Evolutionary conservation across 1,139 yeast species (phyloP).

Genomic region (Yarrowia galli): DNA sequence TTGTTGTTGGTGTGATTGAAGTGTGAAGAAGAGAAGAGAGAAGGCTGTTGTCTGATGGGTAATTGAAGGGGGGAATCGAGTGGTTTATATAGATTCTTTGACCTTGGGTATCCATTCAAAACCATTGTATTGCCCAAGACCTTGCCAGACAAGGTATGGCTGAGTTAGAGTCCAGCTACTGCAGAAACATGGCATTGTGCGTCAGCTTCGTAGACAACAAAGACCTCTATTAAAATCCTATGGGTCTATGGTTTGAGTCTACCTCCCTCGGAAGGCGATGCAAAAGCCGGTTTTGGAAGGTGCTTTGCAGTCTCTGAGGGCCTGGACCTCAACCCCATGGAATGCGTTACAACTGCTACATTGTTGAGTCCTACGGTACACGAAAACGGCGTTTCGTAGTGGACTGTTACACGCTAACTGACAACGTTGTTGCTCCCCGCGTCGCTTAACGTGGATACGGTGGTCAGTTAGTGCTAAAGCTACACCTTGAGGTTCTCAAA

Average conservation of each 20-base stretch:
- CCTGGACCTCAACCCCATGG: background rate
- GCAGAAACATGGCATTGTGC: slow-evolving; percentile 2
- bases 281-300: slow-evolving; percentile 6
- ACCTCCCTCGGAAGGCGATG: slow-evolving; percentile 5
- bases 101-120: background rate
- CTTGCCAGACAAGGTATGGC: slow-evolving; percentile 13
- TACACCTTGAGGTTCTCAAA: background rate
- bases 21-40: slow-evolving; percentile 8
- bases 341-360: background rate
- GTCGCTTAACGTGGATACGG: background rate
- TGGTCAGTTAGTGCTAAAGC: background rate
- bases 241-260: slow-evolving; percentile 5
- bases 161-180: slow-evolving; percentile 10
- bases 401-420: background rate
- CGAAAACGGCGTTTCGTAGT: background rate
- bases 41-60: background rate
- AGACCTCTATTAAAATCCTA: background rate
- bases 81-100: slow-evolving; percentile 12
- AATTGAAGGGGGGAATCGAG: background rate
- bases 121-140: slow-evolving; percentile 5
- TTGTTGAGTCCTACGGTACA: background rate
- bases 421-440: background rate
- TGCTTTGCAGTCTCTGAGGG: background rate
- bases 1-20: background rate
- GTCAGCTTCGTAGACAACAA: background rate